Evolutionary conservation across 768 basidiomycete species (phyloP), one percentile per base, ranked within the genome.

Genomic region (Pulveroboletus sp.): DNA sequence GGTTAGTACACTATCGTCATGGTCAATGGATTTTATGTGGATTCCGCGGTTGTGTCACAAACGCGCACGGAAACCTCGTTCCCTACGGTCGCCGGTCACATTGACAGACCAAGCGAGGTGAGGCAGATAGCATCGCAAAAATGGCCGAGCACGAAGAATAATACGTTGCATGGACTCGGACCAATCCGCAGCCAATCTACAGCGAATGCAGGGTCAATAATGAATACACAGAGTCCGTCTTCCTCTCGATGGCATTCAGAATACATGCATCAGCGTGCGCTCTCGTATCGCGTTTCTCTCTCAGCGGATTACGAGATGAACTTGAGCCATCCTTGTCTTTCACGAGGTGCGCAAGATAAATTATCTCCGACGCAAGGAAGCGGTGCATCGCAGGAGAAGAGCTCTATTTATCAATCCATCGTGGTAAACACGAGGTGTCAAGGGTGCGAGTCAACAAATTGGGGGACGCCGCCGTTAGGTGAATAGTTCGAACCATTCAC

Each of bases 11-110:
- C 44, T 47, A 47, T 40, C 34, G 20, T 49, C 53, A 55, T 53
- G 46, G 43, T 49, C 20, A 35, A 51, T 53, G 53, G 56, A 48
- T 55, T 59, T 69, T 64, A 64, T 66, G 61, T 62, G 63, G 56
- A 58, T 57, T 37, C 53, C 39, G 45, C 48, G 61, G 52, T 61
- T 59, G 63, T 61, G 65, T 62, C 61, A 64, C 64, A 59, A 62
- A 61, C 50, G 62, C 62, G 64, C 71, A 71, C 64, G 72, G 60
- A 63, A 66, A 62, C 66, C 69, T 59, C 72, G 62, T 70, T 72
- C 47, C 62, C 63, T 57, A 36, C 56, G 57, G 57, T 64, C 64
- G 45, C 65, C 65, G 56, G 55, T 63, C 51, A 63, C 63, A 60
- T 60, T 65, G 54, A 53, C 64, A 59, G 60, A 56, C 60, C 63